A percentile compares a stretch with the other conserved stretches of the same genome.
Evolutionary conservation across 345 rosid genomes (phyloP).

Genomic region (Arabidopsis suecica): DNA sequence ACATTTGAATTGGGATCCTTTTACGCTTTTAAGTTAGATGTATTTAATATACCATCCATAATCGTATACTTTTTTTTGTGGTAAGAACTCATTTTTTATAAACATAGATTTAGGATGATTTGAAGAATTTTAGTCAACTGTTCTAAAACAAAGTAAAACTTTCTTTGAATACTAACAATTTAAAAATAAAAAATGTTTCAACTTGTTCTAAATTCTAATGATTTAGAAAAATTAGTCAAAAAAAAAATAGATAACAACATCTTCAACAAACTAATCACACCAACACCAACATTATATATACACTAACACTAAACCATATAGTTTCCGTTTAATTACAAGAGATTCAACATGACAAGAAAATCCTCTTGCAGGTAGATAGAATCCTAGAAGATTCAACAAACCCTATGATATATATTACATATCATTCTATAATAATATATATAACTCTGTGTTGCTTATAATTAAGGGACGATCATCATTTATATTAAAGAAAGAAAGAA

Average conservation of each 20-base stretch:
- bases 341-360: constrained; percentile 14
- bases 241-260: not conserved
- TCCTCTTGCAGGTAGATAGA: constrained; percentile 10
- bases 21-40: not conserved
- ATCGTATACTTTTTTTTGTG: too few species aligned
- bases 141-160: not conserved
- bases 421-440: not conserved
- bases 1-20: not conserved
- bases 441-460: constrained; percentile 1
- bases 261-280: constrained; percentile 19
- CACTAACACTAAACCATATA: constrained; percentile 4
- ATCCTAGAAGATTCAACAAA: constrained; percentile 5
- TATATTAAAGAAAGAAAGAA: not conserved
- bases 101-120: not conserved
- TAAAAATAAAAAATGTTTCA: not conserved
- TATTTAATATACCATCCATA: not conserved
- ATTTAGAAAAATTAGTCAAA: not conserved
- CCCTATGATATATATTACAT: not conserved
- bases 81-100: too few species aligned
- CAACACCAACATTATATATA: constrained; percentile 14
- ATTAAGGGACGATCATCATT: not conserved
- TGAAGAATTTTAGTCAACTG: not conserved
- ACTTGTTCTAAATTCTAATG: not conserved
- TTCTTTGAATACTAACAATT: not conserved
- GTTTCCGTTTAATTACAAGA: constrained; percentile 15